A percentile compares a stretch with the other conserved stretches of the same genome.
phyloP scores from a whole-genome alignment of 176 grass and related monocot genomes.

The Oryza officinalis region DNA sequence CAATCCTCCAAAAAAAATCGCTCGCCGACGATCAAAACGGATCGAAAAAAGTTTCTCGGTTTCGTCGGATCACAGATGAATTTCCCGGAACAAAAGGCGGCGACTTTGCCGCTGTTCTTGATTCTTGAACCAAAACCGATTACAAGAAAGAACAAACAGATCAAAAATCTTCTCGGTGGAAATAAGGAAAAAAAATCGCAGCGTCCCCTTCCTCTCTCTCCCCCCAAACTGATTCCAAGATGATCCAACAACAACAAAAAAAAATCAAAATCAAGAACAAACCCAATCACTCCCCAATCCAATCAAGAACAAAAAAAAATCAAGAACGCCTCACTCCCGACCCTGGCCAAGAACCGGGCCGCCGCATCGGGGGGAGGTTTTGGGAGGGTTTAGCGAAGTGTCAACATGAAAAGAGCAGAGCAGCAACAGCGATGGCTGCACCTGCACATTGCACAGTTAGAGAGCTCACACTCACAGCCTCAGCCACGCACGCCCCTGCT shows the following conservation, averaged over 20 bases:
- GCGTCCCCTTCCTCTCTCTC: not conserved
- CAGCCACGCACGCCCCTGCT: slow-evolving; percentile 10
- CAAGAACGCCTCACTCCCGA: not conserved
- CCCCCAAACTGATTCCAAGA: not conserved
- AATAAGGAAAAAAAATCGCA: not conserved
- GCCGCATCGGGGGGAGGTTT: slow-evolving; percentile 15
- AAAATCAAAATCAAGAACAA: slow-evolving; percentile 9
- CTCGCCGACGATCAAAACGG: slow-evolving; percentile 14
- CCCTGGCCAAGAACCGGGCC: not conserved
- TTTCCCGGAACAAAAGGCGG: slow-evolving; percentile 37
- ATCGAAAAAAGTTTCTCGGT: slow-evolving; percentile 8
- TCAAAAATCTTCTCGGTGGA: not conserved
- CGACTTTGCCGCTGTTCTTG: slow-evolving; percentile 14
- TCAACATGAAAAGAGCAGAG: slow-evolving; percentile 15
- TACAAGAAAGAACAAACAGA: slow-evolving; percentile 2
- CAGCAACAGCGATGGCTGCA: not conserved
- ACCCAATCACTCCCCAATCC: not conserved
- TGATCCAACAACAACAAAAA: not conserved
- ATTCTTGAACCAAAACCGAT: slow-evolving; percentile 24
- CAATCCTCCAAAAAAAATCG: not conserved
- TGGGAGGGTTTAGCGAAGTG: slow-evolving; percentile 45
- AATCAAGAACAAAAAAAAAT: not conserved
- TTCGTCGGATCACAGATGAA: not conserved
- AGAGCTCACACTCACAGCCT: slow-evolving; percentile 5
- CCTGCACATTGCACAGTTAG: slow-evolving; percentile 3